Conservation (phyloP, 2,329 filamentous ascomycete genomes). For the Beauveria bassiana region DNA sequence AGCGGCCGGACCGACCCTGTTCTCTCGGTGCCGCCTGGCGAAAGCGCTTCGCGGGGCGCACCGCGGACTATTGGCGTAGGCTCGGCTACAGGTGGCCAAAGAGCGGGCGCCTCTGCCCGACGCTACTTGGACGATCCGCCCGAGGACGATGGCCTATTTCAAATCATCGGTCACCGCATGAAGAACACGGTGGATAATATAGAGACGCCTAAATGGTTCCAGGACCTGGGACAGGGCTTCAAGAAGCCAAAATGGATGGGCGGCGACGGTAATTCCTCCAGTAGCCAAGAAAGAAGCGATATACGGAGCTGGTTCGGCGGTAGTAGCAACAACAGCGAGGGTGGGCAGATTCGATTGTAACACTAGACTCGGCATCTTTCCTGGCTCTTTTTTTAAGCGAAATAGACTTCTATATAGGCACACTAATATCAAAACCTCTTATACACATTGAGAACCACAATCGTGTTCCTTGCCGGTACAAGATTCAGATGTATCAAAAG, state of each 20-base stretch:
- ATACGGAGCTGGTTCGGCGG: slow-evolving; percentile 54
- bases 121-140: slow-evolving; percentile 41
- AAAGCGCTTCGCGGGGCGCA: slow-evolving; percentile 25
- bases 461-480: too few relatives aligned
- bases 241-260: slow-evolving; percentile 79
- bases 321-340: slow-evolving; percentile 23
- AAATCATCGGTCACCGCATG: slow-evolving; percentile 74
- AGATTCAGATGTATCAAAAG: too few relatives aligned
- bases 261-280: slow-evolving; percentile 39
- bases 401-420: background rate
- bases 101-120: slow-evolving; percentile 20
- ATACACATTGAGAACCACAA: too few relatives aligned
- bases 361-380: background rate
- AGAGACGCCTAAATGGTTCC: slow-evolving; percentile 75
- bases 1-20: slow-evolving; percentile 35
- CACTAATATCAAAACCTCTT: background rate
- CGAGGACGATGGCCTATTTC: slow-evolving; percentile 75
- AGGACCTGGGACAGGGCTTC: slow-evolving; percentile 59
- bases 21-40: slow-evolving; percentile 38
- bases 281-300: slow-evolving; percentile 25
- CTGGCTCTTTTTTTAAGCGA: background rate
- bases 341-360: slow-evolving; percentile 25
- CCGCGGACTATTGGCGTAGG: slow-evolving; percentile 35
- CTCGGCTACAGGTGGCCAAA: slow-evolving; percentile 22
- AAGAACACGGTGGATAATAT: slow-evolving; percentile 86